Percentiles rank a stretch among this genome's conserved stretches.
Conservation (phyloP, 495 filamentous ascomycete genomes). For the Tuber umbilicatum region DNA sequence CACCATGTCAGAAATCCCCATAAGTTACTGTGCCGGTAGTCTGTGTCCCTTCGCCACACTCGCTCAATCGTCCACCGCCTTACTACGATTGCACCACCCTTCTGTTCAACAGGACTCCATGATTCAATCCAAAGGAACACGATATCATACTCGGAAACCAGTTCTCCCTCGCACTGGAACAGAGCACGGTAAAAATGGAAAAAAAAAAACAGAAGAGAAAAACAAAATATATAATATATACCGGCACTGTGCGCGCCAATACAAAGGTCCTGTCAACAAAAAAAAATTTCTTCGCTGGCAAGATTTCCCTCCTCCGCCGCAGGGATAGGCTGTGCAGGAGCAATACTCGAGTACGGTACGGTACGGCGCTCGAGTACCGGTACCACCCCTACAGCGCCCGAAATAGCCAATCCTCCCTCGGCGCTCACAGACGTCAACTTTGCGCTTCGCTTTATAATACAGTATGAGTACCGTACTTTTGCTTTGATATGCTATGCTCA, state of each 20-base stretch:
- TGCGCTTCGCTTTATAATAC: background rate
- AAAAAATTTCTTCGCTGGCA: background rate
- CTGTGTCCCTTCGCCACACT: constrained; percentile 11
- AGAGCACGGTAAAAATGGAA: background rate
- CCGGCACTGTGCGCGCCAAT: background rate
- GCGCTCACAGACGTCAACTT: background rate
- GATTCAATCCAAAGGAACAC: background rate
- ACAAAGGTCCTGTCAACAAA: background rate
- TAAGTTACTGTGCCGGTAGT: no score
- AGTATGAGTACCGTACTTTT: background rate
- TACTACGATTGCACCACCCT: background rate
- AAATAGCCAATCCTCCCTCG: background rate
- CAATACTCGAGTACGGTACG: no score
- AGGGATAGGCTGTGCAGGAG: background rate
- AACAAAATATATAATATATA: background rate
- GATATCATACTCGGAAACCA: background rate
- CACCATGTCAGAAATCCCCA: constrained; percentile 30
- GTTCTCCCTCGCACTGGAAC: background rate
- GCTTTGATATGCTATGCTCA: constrained; percentile 2
- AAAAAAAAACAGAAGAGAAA: background rate
- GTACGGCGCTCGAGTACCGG: no score
- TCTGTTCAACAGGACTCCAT: background rate
- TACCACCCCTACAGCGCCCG: background rate
- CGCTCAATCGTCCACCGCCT: background rate
- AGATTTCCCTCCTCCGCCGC: background rate